Conservation (phyloP, 140 eudicot genomes). For the Cichorium intybus region DNA sequence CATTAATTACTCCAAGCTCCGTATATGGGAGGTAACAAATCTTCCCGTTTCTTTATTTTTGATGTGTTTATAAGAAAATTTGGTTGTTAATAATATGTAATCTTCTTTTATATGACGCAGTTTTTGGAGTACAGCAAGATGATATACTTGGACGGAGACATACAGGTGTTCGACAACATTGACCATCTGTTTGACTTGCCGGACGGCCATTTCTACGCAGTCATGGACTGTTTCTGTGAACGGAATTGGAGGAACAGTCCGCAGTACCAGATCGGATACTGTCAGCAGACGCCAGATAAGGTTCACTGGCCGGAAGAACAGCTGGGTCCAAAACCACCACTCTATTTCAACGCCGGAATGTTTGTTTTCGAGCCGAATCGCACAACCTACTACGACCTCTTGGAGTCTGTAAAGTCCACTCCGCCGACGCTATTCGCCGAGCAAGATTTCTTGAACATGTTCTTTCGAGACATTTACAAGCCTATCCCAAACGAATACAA, state of each 20-base stretch:
- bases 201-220: conserved; percentile 68
- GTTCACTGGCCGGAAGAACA: conserved; percentile 54
- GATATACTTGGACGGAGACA: conserved; percentile 79
- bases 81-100: neutral
- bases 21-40: conserved; percentile 75
- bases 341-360: conserved; percentile 84
- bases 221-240: conserved; percentile 82
- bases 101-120: conserved; percentile 27
- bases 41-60: neutral
- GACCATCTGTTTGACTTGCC: conserved; percentile 74
- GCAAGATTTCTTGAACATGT: conserved; percentile 59
- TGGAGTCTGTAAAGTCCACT: conserved; percentile 42
- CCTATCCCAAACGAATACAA: conserved; percentile 45
- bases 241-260: conserved; percentile 73
- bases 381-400: conserved; percentile 58
- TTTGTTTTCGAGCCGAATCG: conserved; percentile 62
- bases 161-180: conserved; percentile 74
- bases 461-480: conserved; percentile 40
- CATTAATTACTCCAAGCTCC: conserved; percentile 82
- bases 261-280: conserved; percentile 69
- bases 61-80: neutral
- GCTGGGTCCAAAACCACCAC: conserved; percentile 60
- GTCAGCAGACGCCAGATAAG: conserved; percentile 60
- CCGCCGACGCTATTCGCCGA: conserved; percentile 70
- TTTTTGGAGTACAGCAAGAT: conserved; percentile 82